Evolutionary conservation across 371 early-diverging fungal species (phyloP).

Genomic region (Globomyces sp.): DNA sequence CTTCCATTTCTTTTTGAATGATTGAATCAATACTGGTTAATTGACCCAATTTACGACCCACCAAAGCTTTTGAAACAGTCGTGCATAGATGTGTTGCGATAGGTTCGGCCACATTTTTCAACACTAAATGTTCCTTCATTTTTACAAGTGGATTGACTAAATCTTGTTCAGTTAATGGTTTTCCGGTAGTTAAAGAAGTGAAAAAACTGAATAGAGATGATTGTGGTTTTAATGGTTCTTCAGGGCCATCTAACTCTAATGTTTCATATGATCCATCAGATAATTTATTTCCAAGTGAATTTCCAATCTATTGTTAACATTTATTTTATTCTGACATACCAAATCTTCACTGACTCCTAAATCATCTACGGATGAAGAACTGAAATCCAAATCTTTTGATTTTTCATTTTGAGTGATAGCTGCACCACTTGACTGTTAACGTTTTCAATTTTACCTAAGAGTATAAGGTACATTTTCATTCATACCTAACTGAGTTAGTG

Average conservation of each 20-base stretch:
- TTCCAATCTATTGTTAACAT: neutral
- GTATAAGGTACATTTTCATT: too few relatives aligned
- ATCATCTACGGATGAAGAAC: neutral
- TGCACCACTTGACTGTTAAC: neutral
- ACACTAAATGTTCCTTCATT: constrained; percentile 88
- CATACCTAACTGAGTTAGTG: too few relatives aligned
- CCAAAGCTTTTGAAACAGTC: constrained; percentile 70
- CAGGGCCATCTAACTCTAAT: constrained; percentile 5
- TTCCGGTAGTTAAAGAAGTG: constrained; percentile 63
- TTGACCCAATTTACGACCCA: constrained; percentile 75
- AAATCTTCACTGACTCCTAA: neutral
- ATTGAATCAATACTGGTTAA: constrained; percentile 40
- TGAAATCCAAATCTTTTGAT: constrained; percentile 1
- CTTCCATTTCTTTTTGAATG: constrained; percentile 74
- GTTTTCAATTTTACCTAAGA: too few relatives aligned
- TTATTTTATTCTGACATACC: constrained; percentile 1
- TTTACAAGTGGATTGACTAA: constrained; percentile 69
- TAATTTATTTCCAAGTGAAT: neutral
- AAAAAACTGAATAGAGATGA: constrained; percentile 62
- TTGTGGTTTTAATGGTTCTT: neutral
- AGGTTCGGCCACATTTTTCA: constrained; percentile 92
- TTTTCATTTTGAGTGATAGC: neutral
- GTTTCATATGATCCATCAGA: neutral
- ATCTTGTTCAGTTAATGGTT: constrained; percentile 62
- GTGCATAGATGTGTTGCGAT: constrained; percentile 84